Evolutionary conservation across 2,329 filamentous ascomycete genomes (phyloP).

Genomic region (Colletotrichum tofieldiae): DNA sequence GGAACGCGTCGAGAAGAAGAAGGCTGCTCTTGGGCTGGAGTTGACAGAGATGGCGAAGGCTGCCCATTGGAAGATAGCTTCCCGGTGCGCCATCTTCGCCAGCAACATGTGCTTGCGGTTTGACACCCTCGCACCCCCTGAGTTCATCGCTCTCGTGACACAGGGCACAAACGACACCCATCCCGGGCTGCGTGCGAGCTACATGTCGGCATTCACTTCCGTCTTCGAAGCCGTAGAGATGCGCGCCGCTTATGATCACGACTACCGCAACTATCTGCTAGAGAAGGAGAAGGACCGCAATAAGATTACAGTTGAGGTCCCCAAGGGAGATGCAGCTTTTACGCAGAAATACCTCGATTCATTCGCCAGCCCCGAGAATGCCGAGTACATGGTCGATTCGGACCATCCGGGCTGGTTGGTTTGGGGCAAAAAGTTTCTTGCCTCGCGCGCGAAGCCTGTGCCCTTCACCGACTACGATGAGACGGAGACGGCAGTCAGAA

Average conservation of each 20-base stretch:
- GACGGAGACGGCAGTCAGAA: conserved; percentile 80
- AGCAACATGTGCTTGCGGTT: conserved; percentile 94
- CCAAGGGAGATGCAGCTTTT: conserved; percentile 82
- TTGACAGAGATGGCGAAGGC: conserved; percentile 82
- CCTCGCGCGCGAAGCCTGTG: conserved; percentile 79
- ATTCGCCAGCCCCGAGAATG: conserved; percentile 80
- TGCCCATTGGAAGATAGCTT: conserved; percentile 97
- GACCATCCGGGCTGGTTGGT: conserved; percentile 97
- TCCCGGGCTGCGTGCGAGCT: conserved; percentile 86
- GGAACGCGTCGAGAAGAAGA: conserved; percentile 85
- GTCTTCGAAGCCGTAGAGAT: conserved; percentile 91
- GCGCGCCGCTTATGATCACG: conserved; percentile 87
- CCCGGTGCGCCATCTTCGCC: conserved; percentile 89
- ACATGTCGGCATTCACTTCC: conserved; percentile 81
- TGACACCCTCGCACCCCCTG: conserved; percentile 84
- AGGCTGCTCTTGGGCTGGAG: conserved; percentile 84
- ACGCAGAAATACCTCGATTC: conserved; percentile 83
- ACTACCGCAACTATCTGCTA: conserved; percentile 88
- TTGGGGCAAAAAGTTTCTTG: conserved; percentile 91
- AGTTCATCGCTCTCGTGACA: conserved; percentile 87
- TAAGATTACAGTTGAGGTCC: conserved; percentile 81
- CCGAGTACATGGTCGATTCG: conserved; percentile 91
- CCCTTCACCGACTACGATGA: conserved; percentile 84
- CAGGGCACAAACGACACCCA: conserved; percentile 91
- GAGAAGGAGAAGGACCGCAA: conserved; percentile 85